Evolutionary conservation across 202 grass and related monocot species (phyloP).

Genomic region (Musa balbisiana): DNA sequence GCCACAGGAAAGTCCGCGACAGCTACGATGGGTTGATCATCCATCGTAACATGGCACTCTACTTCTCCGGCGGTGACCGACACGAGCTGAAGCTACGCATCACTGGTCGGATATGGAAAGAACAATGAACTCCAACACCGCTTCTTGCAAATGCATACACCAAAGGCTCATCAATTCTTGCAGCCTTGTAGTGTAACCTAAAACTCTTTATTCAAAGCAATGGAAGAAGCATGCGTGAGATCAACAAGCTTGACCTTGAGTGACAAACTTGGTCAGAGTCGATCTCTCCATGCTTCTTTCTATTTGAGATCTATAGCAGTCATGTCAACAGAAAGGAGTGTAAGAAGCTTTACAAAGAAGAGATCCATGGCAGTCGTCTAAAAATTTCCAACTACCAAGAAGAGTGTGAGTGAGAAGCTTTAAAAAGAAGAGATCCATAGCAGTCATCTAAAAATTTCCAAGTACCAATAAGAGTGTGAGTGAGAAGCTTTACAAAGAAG

Average conservation of each 20-base stretch:
- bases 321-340: background rate
- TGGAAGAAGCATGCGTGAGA: background rate
- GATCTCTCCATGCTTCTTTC: too few species aligned
- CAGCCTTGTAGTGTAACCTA: background rate
- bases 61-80: background rate
- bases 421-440: background rate
- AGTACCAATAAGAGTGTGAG: background rate
- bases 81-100: constrained; percentile 15
- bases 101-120: constrained; percentile 9
- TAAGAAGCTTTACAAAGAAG: background rate
- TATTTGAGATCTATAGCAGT: too few species aligned
- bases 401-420: background rate
- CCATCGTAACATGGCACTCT: constrained; percentile 14
- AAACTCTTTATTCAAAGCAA: background rate
- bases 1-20: constrained; percentile 4
- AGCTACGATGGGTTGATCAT: constrained; percentile 10
- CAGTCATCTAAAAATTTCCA: background rate
- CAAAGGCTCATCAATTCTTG: background rate
- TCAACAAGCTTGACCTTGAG: background rate
- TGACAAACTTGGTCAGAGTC: too few species aligned
- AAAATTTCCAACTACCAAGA: background rate
- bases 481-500: background rate
- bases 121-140: constrained; percentile 4
- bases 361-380: background rate
- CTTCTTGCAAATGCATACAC: background rate